Evolutionary conservation across 106 monocot species (phyloP).

Genomic region (Platanthera zijinensis): DNA sequence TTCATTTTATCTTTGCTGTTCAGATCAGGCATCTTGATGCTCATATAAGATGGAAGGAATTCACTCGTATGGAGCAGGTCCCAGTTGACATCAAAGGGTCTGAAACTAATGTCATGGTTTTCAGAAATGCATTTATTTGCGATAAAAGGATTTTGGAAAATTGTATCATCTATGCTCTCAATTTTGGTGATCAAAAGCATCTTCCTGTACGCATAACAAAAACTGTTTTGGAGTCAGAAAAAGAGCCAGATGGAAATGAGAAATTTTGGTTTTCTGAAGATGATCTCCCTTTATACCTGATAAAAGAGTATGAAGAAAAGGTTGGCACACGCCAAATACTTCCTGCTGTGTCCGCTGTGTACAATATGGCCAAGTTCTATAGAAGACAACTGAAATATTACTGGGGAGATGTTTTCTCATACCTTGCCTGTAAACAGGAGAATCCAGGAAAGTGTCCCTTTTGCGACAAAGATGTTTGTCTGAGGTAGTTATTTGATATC

Average conservation of each 20-base stretch:
- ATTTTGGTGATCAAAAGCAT: conserved; percentile 64
- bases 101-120: conserved; percentile 44
- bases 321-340: conserved; percentile 1
- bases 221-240: conserved; percentile 57
- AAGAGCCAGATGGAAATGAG: conserved; percentile 24
- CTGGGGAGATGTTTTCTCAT: conserved; percentile 47
- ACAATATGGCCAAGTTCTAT: conserved; percentile 14
- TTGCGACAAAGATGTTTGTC: conserved; percentile 45
- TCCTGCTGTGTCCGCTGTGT: conserved; percentile 1
- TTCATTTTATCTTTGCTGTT: neutral
- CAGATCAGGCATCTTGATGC: conserved; percentile 90
- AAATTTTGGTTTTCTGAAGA: conserved; percentile 80
- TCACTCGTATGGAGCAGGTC: conserved; percentile 56
- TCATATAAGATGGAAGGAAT: conserved; percentile 77
- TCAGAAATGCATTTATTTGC: conserved; percentile 68
- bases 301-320: conserved; percentile 68
- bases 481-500: conserved; percentile 35
- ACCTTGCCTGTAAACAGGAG: conserved; percentile 50
- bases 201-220: conserved; percentile 66
- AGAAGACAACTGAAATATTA: conserved; percentile 28
- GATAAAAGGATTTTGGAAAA: conserved; percentile 42
- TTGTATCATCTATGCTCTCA: conserved; percentile 54
- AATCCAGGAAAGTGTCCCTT: conserved; percentile 50
- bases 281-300: conserved; percentile 70
- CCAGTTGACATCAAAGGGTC: conserved; percentile 39